Base-by-base conservation (phyloP, 768 basidiomycete genomes). In the Infundibulicybe gibba region DNA sequence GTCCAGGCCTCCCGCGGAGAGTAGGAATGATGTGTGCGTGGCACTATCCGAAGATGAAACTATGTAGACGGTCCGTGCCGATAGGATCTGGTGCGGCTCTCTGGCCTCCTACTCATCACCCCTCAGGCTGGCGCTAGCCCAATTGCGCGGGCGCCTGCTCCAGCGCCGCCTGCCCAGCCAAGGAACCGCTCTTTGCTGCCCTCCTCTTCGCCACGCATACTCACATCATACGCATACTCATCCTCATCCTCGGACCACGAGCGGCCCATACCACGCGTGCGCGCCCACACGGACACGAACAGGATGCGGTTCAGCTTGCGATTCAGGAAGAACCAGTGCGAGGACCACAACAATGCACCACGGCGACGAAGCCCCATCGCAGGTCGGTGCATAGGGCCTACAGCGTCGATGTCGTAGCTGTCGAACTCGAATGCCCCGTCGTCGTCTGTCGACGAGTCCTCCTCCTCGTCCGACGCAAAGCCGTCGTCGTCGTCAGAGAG, bases 321-420 rank as follows among this genome's bases (percentile, higher is more conserved):
- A 74, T 94, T 95, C 58, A 92, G 72, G 72, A 98, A 95, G 75
- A 98, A 97, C 86, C 92, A 95, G 63, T 95, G 91, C 10, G 90
- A 91, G 31, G 90, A 94, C 94, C 94, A 98, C 6, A 97, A 75
- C 48, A 97, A 69, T 3, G 91, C 87, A 14, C 91, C 90, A 15
- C 81, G 76, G 52, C 83, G 79, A 59, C 77, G 80, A 44, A 78
- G 25, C 25, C 25, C 25, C 25, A n/a, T n/a, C n/a, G n/a, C n/a
- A n/a, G n/a, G n/a, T n/a, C n/a, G n/a, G n/a, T n/a, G n/a, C n/a
- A n/a, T n/a, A n/a, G n/a, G n/a, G n/a, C n/a, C n/a, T n/a, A n/a
- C 54, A 80, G 25, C 83, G 57, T 89, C 87, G 55, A 77, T 72
- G 57, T 88, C 88, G 58, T 90, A 87, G 59, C 85, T 82, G 64